Evolutionary conservation across 139 green algal species (phyloP).

Genomic region (Edaphochlamys debaryana): DNA sequence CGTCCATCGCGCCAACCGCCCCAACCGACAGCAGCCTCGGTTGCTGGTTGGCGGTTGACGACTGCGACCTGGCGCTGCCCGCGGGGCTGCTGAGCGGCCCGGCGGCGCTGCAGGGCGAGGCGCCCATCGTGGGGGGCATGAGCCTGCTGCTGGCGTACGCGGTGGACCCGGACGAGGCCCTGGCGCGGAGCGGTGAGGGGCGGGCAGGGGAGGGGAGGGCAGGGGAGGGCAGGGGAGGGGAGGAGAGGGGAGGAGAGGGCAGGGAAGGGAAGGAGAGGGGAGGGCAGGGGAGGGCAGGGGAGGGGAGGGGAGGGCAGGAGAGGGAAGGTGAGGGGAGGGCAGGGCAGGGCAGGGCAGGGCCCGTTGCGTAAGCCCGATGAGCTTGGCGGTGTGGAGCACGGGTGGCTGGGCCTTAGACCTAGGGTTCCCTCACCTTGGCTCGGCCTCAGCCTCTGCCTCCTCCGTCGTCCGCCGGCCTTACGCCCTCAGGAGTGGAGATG

Average conservation of each 20-base stretch:
- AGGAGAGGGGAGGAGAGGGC: not conserved
- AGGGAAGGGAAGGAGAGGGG: not conserved
- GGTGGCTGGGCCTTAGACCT: too few species aligned
- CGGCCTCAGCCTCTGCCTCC: too few species aligned
- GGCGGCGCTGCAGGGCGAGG: not conserved
- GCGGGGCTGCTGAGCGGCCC: constrained; percentile 24
- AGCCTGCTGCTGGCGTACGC: constrained; percentile 29
- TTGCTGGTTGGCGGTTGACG: not conserved
- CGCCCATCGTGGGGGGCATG: not conserved
- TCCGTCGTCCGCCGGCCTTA: too few species aligned
- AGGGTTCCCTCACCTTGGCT: too few species aligned
- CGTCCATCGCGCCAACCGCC: not conserved
- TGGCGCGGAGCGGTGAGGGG: constrained; percentile 11
- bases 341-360: too few species aligned
- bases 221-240: not conserved
- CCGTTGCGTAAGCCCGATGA: too few species aligned
- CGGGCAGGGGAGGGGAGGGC: not conserved
- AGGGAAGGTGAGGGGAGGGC: too few species aligned
- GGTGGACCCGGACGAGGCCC: constrained; percentile 27
- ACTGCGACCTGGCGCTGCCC: constrained; percentile 7
- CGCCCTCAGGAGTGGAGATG: constrained; percentile 23
- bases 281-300: not conserved
- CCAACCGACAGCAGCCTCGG: too few species aligned
- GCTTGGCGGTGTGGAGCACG: too few species aligned
- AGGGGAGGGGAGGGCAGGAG: not conserved